Conservation (phyloP, 352 stramenopile genomes). For the Elongisporangium undulatum region DNA sequence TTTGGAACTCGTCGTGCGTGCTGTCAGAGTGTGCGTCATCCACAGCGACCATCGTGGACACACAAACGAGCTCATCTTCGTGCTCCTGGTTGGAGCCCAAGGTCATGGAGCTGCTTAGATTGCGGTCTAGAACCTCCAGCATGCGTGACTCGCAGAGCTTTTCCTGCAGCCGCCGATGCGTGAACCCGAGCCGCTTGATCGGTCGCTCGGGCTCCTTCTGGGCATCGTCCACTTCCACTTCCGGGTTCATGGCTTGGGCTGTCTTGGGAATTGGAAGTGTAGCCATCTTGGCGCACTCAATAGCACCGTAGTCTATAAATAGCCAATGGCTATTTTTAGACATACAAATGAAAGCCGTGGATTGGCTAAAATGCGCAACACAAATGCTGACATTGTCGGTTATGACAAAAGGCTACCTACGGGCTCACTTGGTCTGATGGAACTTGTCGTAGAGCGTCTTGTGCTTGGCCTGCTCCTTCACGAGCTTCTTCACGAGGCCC, state of each 20-base stretch:
- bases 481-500: conserved; percentile 95
- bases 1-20: conserved; percentile 14
- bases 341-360: too few species aligned
- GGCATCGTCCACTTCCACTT: conserved; percentile 5
- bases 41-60: conserved; percentile 66
- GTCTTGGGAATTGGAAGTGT: background rate
- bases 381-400: background rate
- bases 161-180: conserved; percentile 46
- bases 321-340: too few species aligned
- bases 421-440: conserved; percentile 13
- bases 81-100: conserved; percentile 26
- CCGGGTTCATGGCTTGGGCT: conserved; percentile 18
- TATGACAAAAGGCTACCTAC: background rate
- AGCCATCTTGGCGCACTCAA: background rate
- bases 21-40: conserved; percentile 6
- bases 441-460: conserved; percentile 88
- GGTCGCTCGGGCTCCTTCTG: conserved; percentile 9
- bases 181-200: conserved; percentile 12
- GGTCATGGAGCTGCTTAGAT: conserved; percentile 19
- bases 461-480: conserved; percentile 96
- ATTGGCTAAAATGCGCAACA: too few species aligned
- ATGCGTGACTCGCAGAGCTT: conserved; percentile 69
- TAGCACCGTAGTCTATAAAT: background rate
- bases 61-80: conserved; percentile 67
- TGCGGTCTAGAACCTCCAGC: conserved; percentile 56